A percentile compares a stretch with the other conserved stretches of the same genome.
Conservation (phyloP, 2,329 filamentous ascomycete genomes). For the Madurella fahalii region DNA sequence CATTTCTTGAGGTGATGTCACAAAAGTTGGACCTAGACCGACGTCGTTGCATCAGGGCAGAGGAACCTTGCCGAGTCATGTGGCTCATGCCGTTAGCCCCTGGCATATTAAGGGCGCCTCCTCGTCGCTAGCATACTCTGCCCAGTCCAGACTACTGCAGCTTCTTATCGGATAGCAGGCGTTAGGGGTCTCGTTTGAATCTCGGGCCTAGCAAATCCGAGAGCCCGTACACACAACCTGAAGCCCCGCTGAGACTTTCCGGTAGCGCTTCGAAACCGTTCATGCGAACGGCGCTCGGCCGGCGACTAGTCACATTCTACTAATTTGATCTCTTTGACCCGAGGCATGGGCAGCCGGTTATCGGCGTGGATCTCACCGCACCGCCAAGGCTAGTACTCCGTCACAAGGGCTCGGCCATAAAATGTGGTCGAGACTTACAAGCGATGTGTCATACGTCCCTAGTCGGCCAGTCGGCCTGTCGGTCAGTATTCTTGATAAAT, state of each 20-base stretch:
- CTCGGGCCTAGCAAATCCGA: no score
- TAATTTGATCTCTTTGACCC: not conserved
- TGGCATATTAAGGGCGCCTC: not conserved
- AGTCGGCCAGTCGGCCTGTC: not conserved
- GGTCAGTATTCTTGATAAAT: not conserved
- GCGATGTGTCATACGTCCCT: not conserved
- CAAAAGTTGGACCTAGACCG: not conserved
- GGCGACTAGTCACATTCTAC: not conserved
- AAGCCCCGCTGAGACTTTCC: no score
- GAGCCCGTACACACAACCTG: no score
- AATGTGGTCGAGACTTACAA: not conserved
- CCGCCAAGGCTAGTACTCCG: not conserved
- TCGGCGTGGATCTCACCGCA: conserved; percentile 7
- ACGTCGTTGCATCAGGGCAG: not conserved
- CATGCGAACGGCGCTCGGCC: no score
- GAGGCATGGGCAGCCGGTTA: not conserved
- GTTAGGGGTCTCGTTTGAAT: no score
- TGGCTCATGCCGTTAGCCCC: conserved; percentile 4
- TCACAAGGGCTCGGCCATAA: not conserved
- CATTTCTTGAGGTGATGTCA: conserved; percentile 8
- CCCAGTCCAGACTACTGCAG: not conserved
- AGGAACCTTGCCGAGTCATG: not conserved
- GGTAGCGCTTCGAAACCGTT: no score
- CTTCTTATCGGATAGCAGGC: no score
- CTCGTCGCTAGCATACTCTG: not conserved